These are phyloP conservation scores for Suillus bovinus DNA, from an alignment of 768 basidiomycete genomes.

Conservation along the genomic window DNA sequence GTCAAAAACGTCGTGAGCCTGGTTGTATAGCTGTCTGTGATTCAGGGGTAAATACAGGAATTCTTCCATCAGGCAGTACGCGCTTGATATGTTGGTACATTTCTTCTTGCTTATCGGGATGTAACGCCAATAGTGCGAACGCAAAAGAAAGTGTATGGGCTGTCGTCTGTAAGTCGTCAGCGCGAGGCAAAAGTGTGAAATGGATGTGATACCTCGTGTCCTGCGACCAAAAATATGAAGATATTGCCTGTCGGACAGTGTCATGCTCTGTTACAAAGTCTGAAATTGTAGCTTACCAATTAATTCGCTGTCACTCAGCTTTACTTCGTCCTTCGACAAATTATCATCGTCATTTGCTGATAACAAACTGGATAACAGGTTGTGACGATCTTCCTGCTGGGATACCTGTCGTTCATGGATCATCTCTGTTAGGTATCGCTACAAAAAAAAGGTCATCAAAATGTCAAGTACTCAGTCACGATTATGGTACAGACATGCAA, in stretches of 20 bases:
- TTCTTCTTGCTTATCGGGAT: conserved; percentile 40
- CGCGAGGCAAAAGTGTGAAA: no score
- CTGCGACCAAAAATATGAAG: no score
- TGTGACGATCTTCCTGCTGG: conserved; percentile 41
- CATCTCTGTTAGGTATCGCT: conserved; percentile 55
- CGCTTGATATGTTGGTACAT: conserved; percentile 34
- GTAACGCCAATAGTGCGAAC: conserved; percentile 36
- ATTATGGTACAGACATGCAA: no score
- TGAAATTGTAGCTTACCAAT: no score
- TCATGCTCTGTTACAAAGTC: no score
- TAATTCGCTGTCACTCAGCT: no score
- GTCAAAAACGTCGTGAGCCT: not conserved
- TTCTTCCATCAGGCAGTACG: conserved; percentile 25
- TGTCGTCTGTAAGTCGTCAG: no score
- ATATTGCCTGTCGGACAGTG: no score
- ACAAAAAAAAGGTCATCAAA: not conserved
- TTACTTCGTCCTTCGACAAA: no score
- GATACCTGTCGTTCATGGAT: conserved; percentile 42
- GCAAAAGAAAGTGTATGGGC: no score
- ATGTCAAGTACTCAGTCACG: not conserved
- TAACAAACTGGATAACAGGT: conserved; percentile 54
- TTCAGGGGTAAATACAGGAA: conserved; percentile 22
- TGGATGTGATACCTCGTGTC: no score
- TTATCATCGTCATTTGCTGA: conserved; percentile 51
- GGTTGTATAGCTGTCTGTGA: not conserved